Evolutionary conservation across 192 early-diverging fungal genomes (phyloP).

Genomic region (Podila epigama): DNA sequence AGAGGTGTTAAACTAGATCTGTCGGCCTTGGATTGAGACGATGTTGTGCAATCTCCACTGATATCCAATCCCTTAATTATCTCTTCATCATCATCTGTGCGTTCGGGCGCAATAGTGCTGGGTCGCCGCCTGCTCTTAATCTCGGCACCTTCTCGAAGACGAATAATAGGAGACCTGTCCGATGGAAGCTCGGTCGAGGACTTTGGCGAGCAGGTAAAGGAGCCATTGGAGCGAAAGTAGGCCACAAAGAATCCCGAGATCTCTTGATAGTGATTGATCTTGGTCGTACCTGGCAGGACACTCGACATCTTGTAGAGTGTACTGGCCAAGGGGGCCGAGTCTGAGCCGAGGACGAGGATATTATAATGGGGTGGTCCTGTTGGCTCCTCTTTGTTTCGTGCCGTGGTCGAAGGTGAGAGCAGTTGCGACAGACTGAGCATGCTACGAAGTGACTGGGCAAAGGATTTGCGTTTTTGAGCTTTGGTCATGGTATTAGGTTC

Average conservation of each 20-base stretch:
- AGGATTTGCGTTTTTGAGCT: constrained; percentile 27
- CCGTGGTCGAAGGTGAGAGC: constrained; percentile 7
- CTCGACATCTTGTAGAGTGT: constrained; percentile 49
- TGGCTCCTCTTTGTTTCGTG: neutral
- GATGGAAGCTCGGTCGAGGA: constrained; percentile 15
- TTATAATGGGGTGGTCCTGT: constrained; percentile 36
- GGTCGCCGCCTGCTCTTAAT: constrained; percentile 2
- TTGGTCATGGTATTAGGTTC: constrained; percentile 13
- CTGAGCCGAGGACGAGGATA: constrained; percentile 38
- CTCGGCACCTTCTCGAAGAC: neutral
- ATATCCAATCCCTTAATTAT: neutral
- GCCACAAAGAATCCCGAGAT: constrained; percentile 48
- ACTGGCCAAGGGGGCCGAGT: constrained; percentile 35
- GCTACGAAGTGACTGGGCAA: constrained; percentile 29
- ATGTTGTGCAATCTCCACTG: constrained; percentile 8
- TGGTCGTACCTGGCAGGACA: constrained; percentile 27
- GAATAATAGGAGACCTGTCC: neutral
- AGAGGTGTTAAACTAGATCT: neutral
- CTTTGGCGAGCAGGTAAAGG: constrained; percentile 32
- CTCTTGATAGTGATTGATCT: constrained; percentile 45
- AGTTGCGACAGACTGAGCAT: constrained; percentile 33
- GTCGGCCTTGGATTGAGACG: neutral
- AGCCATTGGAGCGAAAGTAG: constrained; percentile 35
- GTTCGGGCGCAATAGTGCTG: too few species aligned
- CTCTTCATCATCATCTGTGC: neutral